phyloP scores from a whole-genome alignment of 2,329 filamentous ascomycete genomes.

The Aureobasidium sp. region DNA sequence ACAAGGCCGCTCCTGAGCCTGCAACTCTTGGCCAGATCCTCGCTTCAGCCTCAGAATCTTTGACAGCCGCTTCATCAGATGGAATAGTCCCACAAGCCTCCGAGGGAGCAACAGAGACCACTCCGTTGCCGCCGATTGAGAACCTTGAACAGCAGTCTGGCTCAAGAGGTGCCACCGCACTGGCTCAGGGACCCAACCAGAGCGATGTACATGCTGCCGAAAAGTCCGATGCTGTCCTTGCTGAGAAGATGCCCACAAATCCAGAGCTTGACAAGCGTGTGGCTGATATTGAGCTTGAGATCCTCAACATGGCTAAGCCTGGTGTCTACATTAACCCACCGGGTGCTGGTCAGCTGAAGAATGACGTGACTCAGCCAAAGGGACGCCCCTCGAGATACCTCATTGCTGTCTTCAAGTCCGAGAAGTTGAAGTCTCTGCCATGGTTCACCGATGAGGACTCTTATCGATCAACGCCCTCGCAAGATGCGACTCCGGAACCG shows the following conservation, averaged over 20 bases:
- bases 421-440: conserved; percentile 27
- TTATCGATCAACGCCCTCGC: background rate
- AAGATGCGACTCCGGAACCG: background rate
- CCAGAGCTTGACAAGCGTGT: conserved; percentile 19
- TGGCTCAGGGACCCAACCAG: background rate
- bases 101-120: background rate
- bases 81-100: background rate
- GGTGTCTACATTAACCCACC: conserved; percentile 42
- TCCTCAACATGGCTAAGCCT: conserved; percentile 27
- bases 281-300: conserved; percentile 24
- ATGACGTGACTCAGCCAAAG: conserved; percentile 22
- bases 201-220: background rate
- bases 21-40: background rate
- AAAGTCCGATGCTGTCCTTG: no score
- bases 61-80: background rate
- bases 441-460: conserved; percentile 28
- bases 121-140: background rate
- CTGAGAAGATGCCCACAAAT: background rate
- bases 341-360: conserved; percentile 30
- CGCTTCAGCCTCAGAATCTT: background rate
- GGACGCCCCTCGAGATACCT: conserved; percentile 39
- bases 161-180: background rate
- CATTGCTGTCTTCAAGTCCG: conserved; percentile 37
- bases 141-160: background rate
- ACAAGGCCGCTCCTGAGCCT: background rate